A percentile compares a stretch with the other conserved stretches of the same genome.
Conservation (phyloP, 2,329 filamentous ascomycete species). For the Exserohilum turcica region DNA sequence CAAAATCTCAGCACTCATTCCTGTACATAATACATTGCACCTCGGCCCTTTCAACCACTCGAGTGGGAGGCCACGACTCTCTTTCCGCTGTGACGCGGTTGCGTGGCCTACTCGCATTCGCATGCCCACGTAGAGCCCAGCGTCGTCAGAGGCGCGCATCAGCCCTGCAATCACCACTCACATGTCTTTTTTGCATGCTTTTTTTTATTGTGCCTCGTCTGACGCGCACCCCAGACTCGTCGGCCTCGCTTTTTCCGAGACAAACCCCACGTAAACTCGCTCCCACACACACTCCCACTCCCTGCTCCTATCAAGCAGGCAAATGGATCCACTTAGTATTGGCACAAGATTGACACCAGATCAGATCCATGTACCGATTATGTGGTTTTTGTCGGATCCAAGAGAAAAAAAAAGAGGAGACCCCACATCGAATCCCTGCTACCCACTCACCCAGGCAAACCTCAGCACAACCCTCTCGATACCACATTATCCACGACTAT, state of each 20-base stretch:
- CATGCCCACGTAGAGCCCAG: neutral
- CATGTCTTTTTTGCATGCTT: neutral
- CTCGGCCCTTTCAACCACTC: conserved; percentile 11
- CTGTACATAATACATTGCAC: conserved; percentile 26
- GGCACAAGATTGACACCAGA: neutral
- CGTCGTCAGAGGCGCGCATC: neutral
- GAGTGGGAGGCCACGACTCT: conserved; percentile 19
- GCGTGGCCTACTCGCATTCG: too few species aligned
- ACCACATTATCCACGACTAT: neutral
- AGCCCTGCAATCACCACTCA: neutral
- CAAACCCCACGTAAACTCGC: neutral
- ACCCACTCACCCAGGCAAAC: neutral
- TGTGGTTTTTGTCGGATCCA: neutral
- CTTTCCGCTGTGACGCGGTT: conserved; percentile 9
- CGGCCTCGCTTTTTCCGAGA: neutral
- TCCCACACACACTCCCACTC: too few species aligned
- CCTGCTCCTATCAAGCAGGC: neutral
- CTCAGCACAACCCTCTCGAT: neutral
- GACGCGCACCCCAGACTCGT: too few species aligned
- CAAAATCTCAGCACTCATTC: conserved; percentile 9
- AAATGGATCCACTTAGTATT: neutral
- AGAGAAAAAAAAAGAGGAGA: neutral
- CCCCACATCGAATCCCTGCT: neutral
- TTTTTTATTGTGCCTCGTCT: neutral
- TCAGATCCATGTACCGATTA: neutral